These are phyloP conservation scores for Colletotrichum lindemuthianum DNA, from an alignment of 2,329 filamentous ascomycete species.

Conservation along the genomic window DNA sequence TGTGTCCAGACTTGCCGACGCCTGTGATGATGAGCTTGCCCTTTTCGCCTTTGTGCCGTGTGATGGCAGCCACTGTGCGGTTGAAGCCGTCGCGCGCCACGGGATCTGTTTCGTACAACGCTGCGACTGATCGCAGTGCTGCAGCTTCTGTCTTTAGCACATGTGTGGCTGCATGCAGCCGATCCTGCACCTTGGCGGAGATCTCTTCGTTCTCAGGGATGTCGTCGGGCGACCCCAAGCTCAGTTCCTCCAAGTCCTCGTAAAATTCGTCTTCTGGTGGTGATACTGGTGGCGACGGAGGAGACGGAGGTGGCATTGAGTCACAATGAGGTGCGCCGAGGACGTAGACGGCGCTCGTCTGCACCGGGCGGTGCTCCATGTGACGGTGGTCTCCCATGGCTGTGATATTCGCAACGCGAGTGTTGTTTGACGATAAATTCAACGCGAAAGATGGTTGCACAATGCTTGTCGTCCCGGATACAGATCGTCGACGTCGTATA, in stretches of 20 bases:
- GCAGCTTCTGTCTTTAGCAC: constrained; percentile 88
- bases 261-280: constrained; percentile 30
- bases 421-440: neutral
- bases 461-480: neutral
- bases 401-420: neutral
- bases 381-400: constrained; percentile 34
- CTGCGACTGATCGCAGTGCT: constrained; percentile 78
- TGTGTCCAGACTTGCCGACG: constrained; percentile 93
- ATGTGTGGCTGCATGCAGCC: constrained; percentile 75
- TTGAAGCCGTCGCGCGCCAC: constrained; percentile 76
- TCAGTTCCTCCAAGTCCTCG: constrained; percentile 35
- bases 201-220: constrained; percentile 38
- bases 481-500: constrained; percentile 23
- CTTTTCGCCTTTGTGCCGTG: constrained; percentile 64
- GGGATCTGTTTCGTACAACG: constrained; percentile 77
- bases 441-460: neutral
- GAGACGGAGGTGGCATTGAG: constrained; percentile 59
- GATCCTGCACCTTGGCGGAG: constrained; percentile 41
- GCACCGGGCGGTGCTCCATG: constrained; percentile 54
- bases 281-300: constrained; percentile 53
- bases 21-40: constrained; percentile 88
- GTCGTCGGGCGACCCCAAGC: constrained; percentile 32
- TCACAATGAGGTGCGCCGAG: constrained; percentile 50
- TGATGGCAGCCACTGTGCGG: constrained; percentile 76
- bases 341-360: constrained; percentile 62